These are phyloP conservation scores for Calonectria pauciramosa DNA, from an alignment of 2,329 filamentous ascomycete genomes.

Conservation along the genomic window DNA sequence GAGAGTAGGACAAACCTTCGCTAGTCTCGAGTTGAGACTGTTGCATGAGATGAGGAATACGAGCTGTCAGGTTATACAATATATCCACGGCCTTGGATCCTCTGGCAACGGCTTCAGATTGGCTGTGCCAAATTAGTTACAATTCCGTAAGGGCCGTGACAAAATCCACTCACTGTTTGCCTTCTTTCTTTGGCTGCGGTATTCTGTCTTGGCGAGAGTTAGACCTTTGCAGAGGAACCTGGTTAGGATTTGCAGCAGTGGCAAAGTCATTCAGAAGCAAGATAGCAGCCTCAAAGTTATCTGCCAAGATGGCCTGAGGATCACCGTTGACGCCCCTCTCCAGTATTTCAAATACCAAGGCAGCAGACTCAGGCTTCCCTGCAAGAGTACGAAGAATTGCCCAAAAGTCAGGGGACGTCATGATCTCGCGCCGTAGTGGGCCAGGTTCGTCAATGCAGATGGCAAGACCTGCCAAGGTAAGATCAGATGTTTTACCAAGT, in stretches of 20 bases:
- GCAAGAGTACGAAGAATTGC: conserved; percentile 85
- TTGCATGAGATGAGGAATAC: conserved; percentile 88
- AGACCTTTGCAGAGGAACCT: conserved; percentile 76
- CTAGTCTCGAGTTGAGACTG: conserved; percentile 92
- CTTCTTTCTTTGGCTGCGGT: conserved; percentile 42
- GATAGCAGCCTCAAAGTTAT: conserved; percentile 94
- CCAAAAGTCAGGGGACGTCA: conserved; percentile 98
- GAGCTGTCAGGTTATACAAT: conserved; percentile 84
- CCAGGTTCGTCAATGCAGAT: conserved; percentile 84
- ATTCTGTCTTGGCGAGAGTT: conserved; percentile 63
- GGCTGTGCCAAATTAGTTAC: conserved; percentile 36
- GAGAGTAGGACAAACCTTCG: conserved; percentile 71
- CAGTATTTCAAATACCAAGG: conserved; percentile 88
- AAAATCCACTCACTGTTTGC: conserved; percentile 42
- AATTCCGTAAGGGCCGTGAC: not conserved
- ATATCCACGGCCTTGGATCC: conserved; percentile 86
- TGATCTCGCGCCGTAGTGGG: conserved; percentile 89
- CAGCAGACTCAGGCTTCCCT: conserved; percentile 76
- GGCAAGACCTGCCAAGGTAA: conserved; percentile 83
- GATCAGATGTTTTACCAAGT: conserved; percentile 80
- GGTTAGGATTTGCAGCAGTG: conserved; percentile 81
- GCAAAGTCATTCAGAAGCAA: conserved; percentile 91
- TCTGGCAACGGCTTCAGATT: conserved; percentile 74
- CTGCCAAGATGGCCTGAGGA: conserved; percentile 89
- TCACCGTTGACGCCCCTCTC: conserved; percentile 80